phyloP scores from a whole-genome alignment of 352 stramenopile species.

The Phytophthora quininea region DNA sequence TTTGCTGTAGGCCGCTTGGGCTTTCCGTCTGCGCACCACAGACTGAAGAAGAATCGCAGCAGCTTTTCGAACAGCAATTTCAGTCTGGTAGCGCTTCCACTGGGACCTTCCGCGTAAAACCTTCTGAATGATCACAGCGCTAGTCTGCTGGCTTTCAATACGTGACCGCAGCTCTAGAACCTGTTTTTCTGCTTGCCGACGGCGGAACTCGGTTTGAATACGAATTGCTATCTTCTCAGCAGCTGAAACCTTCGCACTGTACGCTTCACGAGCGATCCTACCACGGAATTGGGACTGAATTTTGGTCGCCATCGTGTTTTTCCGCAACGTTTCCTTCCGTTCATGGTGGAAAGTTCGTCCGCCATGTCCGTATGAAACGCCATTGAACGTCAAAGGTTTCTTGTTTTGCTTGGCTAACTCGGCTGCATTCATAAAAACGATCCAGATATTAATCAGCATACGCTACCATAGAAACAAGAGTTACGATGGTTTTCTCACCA shows the following conservation, averaged over 20 bases:
- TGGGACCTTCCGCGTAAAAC: slow-evolving; percentile 41
- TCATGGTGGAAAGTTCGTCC: slow-evolving; percentile 31
- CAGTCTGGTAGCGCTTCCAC: slow-evolving; percentile 36
- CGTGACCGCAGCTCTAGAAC: slow-evolving; percentile 29
- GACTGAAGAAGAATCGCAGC: slow-evolving; percentile 47
- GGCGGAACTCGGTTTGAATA: slow-evolving; percentile 43
- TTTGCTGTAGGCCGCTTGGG: slow-evolving; percentile 29
- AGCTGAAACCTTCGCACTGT: slow-evolving; percentile 29
- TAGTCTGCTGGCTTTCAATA: slow-evolving; percentile 28
- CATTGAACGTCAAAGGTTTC: slow-evolving; percentile 47
- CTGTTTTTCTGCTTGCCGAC: slow-evolving; percentile 37
- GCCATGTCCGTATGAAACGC: slow-evolving; percentile 27
- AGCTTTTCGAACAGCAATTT: slow-evolving; percentile 28
- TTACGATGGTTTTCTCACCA: slow-evolving; percentile 29
- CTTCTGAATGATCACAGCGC: slow-evolving; percentile 47
- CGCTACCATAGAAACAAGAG: neutral
- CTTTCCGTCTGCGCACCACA: slow-evolving; percentile 36
- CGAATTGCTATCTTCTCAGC: slow-evolving; percentile 38
- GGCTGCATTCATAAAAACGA: slow-evolving; percentile 16
- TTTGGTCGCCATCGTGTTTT: slow-evolving; percentile 49
- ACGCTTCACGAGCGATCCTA: slow-evolving; percentile 38
- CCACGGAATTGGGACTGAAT: slow-evolving; percentile 55
- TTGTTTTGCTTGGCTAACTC: slow-evolving; percentile 44
- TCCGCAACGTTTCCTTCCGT: slow-evolving; percentile 26
- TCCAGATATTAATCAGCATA: slow-evolving; percentile 4